phyloP scores from a whole-genome alignment of 129 eudicot genomes.

The Centrapalus pauciflorus region DNA sequence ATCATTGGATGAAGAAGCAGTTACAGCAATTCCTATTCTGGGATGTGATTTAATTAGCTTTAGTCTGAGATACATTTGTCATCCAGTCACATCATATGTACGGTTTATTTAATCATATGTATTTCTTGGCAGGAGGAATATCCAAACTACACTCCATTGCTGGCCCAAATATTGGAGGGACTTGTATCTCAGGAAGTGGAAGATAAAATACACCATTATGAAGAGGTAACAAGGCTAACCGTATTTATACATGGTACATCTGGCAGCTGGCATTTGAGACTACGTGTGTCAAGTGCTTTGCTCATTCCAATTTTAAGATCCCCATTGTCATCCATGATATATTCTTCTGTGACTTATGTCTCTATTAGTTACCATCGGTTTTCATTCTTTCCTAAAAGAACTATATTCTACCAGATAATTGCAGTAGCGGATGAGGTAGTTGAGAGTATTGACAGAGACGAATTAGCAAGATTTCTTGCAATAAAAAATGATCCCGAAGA shows the following conservation, averaged over 20 bases:
- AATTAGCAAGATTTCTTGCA: conserved; percentile 67
- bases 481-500: conserved; percentile 84
- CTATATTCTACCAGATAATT: conserved; percentile 43
- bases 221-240: conserved; percentile 52
- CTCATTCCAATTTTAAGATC: too few relatives aligned
- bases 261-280: neutral
- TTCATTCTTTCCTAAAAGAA: neutral
- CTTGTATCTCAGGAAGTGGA: conserved; percentile 52
- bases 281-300: too few relatives aligned
- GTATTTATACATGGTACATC: neutral
- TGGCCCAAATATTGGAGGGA: conserved; percentile 82
- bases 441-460: conserved; percentile 76
- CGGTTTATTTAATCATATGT: conserved; percentile 6
- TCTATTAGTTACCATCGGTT: neutral
- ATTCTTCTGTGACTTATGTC: neutral
- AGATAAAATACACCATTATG: conserved; percentile 63
- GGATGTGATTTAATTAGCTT: neutral
- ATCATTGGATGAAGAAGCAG: neutral
- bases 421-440: conserved; percentile 76
- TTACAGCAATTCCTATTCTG: neutral
- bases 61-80: neutral
- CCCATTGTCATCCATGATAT: neutral
- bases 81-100: neutral
- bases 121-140: conserved; percentile 66
- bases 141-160: conserved; percentile 85